Percentiles rank a stretch among this genome's conserved stretches.
phyloP scores from a whole-genome alignment of 441 rosid species.

The Gossypium laxum region DNA sequence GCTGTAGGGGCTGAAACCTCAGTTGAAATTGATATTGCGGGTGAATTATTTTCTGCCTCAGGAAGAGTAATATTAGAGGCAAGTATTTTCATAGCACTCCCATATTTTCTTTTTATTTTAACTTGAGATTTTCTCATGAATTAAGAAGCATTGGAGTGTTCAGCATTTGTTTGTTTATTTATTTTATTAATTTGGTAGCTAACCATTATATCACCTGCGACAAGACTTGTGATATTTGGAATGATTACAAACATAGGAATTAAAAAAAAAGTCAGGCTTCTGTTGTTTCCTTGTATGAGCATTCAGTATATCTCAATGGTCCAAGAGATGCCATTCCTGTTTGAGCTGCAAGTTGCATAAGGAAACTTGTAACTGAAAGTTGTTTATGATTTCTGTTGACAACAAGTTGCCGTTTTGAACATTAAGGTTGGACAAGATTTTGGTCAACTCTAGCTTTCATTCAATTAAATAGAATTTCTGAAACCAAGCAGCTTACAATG shows the following conservation, averaged over 20 bases:
- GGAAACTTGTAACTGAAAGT: not conserved
- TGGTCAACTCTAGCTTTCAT: not conserved
- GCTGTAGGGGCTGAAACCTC: conserved; percentile 90
- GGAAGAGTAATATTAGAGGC: conserved; percentile 87
- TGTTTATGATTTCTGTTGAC: not conserved
- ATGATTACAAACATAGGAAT: not conserved
- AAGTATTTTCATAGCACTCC: conserved; percentile 28
- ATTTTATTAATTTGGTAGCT: not conserved
- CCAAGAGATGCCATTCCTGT: not conserved
- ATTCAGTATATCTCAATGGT: not conserved
- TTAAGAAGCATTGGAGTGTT: not conserved
- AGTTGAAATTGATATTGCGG: conserved; percentile 85
- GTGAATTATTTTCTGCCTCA: conserved; percentile 73
- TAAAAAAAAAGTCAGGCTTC: not conserved
- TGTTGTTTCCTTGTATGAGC: not conserved
- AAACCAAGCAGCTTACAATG: conserved; percentile 4
- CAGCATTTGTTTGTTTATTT: not conserved
- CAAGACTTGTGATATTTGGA: not conserved
- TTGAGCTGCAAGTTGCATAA: not conserved
- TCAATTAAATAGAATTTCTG: not conserved
- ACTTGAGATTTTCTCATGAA: conserved; percentile 1
- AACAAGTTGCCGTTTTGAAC: conserved; percentile 1
- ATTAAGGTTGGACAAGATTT: not conserved
- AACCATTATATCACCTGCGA: not conserved
- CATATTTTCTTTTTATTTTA: not conserved